Evolutionary conservation across 768 basidiomycete species (phyloP), one percentile per base, ranked within the genome.

Genomic region (Fibroporia radiculosa): DNA sequence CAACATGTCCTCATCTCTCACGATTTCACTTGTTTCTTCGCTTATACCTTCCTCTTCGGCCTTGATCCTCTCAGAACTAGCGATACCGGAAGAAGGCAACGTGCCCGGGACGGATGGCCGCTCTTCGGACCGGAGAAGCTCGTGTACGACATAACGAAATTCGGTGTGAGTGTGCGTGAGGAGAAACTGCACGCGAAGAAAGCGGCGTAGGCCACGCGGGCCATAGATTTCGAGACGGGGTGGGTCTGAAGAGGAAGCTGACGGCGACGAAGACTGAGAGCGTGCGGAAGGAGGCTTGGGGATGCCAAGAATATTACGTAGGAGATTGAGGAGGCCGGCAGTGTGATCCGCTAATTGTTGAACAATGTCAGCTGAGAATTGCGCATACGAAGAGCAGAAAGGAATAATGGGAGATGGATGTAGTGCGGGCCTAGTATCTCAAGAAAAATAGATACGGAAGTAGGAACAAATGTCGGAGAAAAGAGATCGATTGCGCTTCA

Each of bases 161-260:
- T 72, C 67, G 3, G 78, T 77, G 24, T 63, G 66, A 6, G 78
- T 78, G 31, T 76, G 65, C 0, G 91, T 89, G 66, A 87, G 74
- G 42, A 71, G 71, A 55, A 92, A 70, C 44, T 75, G 77, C 31
- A 74, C 73, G 34, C 90, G 83, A 20, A 93, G 66, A 61, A 92
- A 85, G 16, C 66, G 62, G 23, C 91, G 83, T 16, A 91, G 62
- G 22, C 90, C 89, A 11, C 78, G 75, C 0, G 87, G 90, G 0
- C 90, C 89, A 57, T 82, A 92, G 20, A 93, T 71, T 37, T 90
- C 77, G 26, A 91, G 66, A 28, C 63, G 69, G 0, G 78, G 76
- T 26, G 54, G 29, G 4, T 19, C 25, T 1, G 19, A 49, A 27
- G 56, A 55, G 12, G 47, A 31, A 25, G 46, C n/a, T 13, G 25